Evolutionary conservation across 176 grass and related monocot species (phyloP).

Genomic region (bread wheat (Triticum aestivum)): IWGSC_CS_RefSeq_v2.1 NC_057800.1:182329041-182329540

Average conservation of each 20-base stretch:
- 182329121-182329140: not conserved
- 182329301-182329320: not conserved
- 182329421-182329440: not conserved
- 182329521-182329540: no score
- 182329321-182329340: slow-evolving; percentile 35
- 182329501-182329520: no score
- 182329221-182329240: not conserved
- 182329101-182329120: not conserved
- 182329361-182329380: not conserved
- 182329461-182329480: no score
- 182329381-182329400: not conserved
- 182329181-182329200: not conserved
- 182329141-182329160: not conserved
- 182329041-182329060: not conserved
- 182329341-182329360: not conserved
- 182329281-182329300: slow-evolving; percentile 21
- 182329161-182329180: not conserved
- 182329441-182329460: no score
- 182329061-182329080: not conserved
- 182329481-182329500: no score
- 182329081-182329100: not conserved
- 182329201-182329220: not conserved
- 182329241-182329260: not conserved
- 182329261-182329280: not conserved
- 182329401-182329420: slow-evolving; percentile 1